Conservation (phyloP, 2,329 filamentous ascomycete species). For the Phialemonium atrogriseum region DNA sequence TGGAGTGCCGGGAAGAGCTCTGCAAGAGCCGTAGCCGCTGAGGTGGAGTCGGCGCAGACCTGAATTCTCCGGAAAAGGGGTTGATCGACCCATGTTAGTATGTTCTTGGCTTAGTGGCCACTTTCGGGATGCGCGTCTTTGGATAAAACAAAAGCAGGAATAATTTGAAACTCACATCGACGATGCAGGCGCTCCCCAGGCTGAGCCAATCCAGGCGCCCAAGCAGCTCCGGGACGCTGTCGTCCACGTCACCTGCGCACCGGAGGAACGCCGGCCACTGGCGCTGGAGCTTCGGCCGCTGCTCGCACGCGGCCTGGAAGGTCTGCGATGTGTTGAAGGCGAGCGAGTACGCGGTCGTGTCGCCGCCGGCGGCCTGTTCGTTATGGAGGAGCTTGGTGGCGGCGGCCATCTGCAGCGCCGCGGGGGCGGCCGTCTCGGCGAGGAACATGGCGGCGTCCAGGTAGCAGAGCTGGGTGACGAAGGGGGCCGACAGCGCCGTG, state of each 20-base stretch:
- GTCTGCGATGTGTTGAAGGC: slow-evolving; percentile 12
- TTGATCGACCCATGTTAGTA: too few species aligned
- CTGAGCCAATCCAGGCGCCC: slow-evolving; percentile 18
- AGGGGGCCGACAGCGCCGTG: slow-evolving; percentile 26
- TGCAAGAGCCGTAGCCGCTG: slow-evolving; percentile 8
- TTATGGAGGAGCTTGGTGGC: slow-evolving; percentile 12
- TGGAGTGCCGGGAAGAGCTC: slow-evolving; percentile 15
- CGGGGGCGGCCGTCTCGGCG: slow-evolving; percentile 22
- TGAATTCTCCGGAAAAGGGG: too few species aligned
- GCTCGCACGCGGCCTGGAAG: slow-evolving; percentile 8
- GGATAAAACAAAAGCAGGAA: too few species aligned
- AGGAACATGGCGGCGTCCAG: slow-evolving; percentile 31
- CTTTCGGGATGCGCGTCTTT: too few species aligned
- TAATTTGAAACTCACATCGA: slow-evolving; percentile 15
- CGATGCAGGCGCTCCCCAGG: slow-evolving; percentile 16
- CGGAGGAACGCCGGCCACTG: slow-evolving; percentile 23
- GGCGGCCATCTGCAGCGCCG: slow-evolving; percentile 24
- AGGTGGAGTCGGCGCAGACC: slow-evolving; percentile 2
- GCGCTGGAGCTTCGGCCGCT: slow-evolving; percentile 18
- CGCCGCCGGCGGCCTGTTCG: slow-evolving; percentile 3
- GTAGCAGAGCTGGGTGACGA: slow-evolving; percentile 22
- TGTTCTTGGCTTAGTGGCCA: too few species aligned
- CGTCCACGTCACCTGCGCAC: slow-evolving; percentile 11
- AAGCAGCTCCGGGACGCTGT: slow-evolving; percentile 15
- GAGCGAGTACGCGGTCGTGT: slow-evolving; percentile 9